phyloP scores from a whole-genome alignment of 208 protist genomes.

The Leptomonas pyrrhocoris region DNA sequence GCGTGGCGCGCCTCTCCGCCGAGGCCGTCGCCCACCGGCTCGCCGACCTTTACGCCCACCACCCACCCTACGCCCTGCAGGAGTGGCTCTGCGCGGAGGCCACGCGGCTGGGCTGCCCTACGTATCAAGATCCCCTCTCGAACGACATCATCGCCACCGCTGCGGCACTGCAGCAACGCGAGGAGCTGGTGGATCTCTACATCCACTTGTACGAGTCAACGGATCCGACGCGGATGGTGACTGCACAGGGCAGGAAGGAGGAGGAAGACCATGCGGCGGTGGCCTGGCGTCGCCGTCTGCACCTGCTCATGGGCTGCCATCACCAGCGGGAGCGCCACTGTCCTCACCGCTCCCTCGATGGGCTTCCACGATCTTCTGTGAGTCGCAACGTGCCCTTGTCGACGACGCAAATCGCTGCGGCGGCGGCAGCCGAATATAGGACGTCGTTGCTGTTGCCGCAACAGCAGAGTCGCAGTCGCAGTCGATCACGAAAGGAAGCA shows the following conservation, averaged over 20 bases:
- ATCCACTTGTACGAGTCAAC: constrained; percentile 4
- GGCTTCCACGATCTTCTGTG: not conserved
- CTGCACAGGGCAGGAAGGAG: too few species aligned
- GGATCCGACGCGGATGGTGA: not conserved
- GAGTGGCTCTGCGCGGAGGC: constrained; percentile 32
- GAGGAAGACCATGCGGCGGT: not conserved
- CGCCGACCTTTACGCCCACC: constrained; percentile 15
- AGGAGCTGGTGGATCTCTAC: constrained; percentile 15
- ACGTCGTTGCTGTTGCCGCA: too few species aligned
- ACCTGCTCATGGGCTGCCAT: constrained; percentile 31
- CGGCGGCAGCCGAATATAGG: not conserved
- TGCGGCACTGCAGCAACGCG: constrained; percentile 26
- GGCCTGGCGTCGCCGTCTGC: constrained; percentile 14
- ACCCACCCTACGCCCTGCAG: constrained; percentile 27
- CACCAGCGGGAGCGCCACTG: constrained; percentile 41
- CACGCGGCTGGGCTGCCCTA: constrained; percentile 17
- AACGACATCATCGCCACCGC: constrained; percentile 40
- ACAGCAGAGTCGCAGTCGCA: not conserved
- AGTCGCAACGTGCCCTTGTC: not conserved
- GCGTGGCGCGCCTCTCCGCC: not conserved
- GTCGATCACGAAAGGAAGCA: not conserved
- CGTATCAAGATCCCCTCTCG: constrained; percentile 41
- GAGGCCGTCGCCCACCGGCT: constrained; percentile 19
- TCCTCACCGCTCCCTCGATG: constrained; percentile 27
- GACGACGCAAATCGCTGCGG: too few species aligned